Conservation (phyloP, 1,139 yeast species). For the Lodderomyces margitis region DNA sequence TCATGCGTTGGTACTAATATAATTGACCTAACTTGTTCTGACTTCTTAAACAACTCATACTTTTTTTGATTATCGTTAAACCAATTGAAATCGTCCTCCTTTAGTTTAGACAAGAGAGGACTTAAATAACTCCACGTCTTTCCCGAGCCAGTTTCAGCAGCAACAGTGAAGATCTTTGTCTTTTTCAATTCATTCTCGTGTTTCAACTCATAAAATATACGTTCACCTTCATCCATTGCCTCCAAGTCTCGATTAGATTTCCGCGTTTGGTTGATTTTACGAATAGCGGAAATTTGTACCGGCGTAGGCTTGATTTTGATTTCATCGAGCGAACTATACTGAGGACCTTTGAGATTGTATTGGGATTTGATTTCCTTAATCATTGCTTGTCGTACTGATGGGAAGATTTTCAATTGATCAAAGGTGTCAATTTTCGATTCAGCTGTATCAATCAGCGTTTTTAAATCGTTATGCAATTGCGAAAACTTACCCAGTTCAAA, state of each 20-base stretch:
- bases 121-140: slow-evolving; percentile 90
- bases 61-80: slow-evolving; percentile 27
- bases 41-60: slow-evolving; percentile 28
- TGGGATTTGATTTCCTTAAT: slow-evolving; percentile 54
- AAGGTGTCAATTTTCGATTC: slow-evolving; percentile 53
- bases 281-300: slow-evolving; percentile 45
- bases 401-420: slow-evolving; percentile 62
- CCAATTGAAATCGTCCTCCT: slow-evolving; percentile 46
- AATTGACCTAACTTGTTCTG: slow-evolving; percentile 60
- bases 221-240: slow-evolving; percentile 19
- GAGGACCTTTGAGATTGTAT: slow-evolving; percentile 41
- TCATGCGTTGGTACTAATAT: slow-evolving; percentile 88
- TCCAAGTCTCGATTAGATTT: slow-evolving; percentile 21
- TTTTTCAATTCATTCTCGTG: slow-evolving; percentile 33
- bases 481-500: slow-evolving; percentile 26
- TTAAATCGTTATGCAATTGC: slow-evolving; percentile 23
- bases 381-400: slow-evolving; percentile 64
- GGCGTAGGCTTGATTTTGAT: slow-evolving; percentile 40
- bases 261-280: slow-evolving; percentile 42
- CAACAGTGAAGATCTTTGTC: slow-evolving; percentile 69
- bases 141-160: slow-evolving; percentile 97
- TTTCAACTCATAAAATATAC: slow-evolving; percentile 28
- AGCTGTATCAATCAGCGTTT: slow-evolving; percentile 8
- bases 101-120: slow-evolving; percentile 67
- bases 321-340: slow-evolving; percentile 29